These are phyloP conservation scores for Discostella stelligera DNA, from an alignment of 352 stramenopile genomes.

Conservation along the genomic window DNA sequence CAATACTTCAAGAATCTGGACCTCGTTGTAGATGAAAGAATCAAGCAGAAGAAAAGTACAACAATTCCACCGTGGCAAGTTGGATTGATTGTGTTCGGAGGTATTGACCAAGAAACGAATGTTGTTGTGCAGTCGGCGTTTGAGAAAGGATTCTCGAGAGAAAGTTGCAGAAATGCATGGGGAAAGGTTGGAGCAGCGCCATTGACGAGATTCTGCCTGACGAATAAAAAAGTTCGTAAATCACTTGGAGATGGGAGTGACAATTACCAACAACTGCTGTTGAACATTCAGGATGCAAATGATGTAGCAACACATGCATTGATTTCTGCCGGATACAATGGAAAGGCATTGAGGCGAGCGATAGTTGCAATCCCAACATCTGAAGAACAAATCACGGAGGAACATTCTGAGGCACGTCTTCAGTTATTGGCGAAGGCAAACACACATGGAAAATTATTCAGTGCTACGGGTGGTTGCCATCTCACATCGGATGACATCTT, in stretches of 20 bases:
- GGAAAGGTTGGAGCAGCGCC: too few relatives aligned
- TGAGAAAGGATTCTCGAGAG: not conserved
- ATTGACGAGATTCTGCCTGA: too few relatives aligned
- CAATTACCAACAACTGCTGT: not conserved
- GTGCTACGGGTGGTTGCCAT: not conserved
- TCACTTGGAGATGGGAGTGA: not conserved
- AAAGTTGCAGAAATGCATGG: not conserved
- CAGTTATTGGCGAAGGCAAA: too few relatives aligned
- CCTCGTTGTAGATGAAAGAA: not conserved
- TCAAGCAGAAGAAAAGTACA: not conserved
- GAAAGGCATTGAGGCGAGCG: not conserved
- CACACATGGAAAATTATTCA: too few relatives aligned
- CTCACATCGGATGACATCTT: conserved; percentile 1
- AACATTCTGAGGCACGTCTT: not conserved
- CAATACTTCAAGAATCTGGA: not conserved
- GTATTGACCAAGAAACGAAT: too few relatives aligned
- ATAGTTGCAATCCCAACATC: not conserved
- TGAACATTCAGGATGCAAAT: not conserved
- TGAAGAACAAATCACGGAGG: not conserved
- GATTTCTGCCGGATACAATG: not conserved
- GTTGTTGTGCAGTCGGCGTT: not conserved
- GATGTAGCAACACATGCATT: too few relatives aligned
- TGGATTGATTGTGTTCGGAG: not conserved
- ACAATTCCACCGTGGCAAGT: conserved; percentile 5
- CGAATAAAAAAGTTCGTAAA: not conserved